Base-by-base conservation (phyloP, 2,329 filamentous ascomycete species). In the Nemania diffusa region DNA sequence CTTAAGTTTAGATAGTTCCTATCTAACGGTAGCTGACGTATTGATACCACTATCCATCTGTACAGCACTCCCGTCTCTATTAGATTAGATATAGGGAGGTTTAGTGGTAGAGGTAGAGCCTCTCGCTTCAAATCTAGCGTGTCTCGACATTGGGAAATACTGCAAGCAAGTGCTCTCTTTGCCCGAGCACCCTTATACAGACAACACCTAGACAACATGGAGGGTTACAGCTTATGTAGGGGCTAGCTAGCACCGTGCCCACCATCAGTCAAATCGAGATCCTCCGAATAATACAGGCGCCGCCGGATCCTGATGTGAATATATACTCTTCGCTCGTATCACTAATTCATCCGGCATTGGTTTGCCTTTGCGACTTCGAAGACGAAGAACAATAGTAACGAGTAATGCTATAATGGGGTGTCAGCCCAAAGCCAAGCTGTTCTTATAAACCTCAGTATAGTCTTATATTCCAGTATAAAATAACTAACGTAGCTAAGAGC, bases 101-200 rank as follows among this genome's bases (percentile, higher is more conserved):
- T n/a, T 57, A 20, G 53, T 52, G 58, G 46, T 62, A 61, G 67
- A 62, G 55, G 58, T 60, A 67, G 65, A 69, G 65, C 67, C 67
- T 67, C 67, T 68, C 64, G 64, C 61, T 44, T 69, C 42, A 22
- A 42, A 34, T 60, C 57, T 29, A 34, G 56, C 50, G 48, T 62
- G 29, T 62, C 48, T 58, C 48, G 53, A 68, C 22, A 52, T 56
- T 37, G 51, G 55, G 34, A 58, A 46, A 37, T 32, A 37, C 51
- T 27, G 57, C 52, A 68, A 55, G 61, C 61, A 66, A 27, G 26
- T n/a, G n/a, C 51, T 44, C 42, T 42, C 27, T 42, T 64, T 22
- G 60, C 42, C 34, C 46, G 26, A 59, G 51, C 32, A 61, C 27
- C 9, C 17, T 52, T 24, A 22, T 42, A 40, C 37, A 37, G 42